Evolutionary conservation across 768 basidiomycete genomes (phyloP).

Genomic region (Pleurotus cornucopiae): DNA sequence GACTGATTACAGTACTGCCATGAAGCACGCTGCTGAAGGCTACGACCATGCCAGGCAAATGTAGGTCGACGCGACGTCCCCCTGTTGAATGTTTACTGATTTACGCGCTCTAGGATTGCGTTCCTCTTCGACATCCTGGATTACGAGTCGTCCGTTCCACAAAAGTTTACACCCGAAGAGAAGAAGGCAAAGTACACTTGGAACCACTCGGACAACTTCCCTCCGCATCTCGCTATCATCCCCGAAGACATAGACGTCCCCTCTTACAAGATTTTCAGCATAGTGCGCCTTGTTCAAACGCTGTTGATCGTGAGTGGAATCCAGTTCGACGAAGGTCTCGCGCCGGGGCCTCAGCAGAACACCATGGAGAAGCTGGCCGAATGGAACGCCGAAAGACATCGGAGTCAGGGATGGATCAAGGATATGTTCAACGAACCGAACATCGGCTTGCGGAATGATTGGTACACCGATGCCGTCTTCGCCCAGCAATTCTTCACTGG

Average conservation of each 20-base stretch:
- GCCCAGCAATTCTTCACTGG: constrained; percentile 26
- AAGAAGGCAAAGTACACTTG: constrained; percentile 13
- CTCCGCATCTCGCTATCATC: constrained; percentile 16
- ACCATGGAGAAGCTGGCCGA: constrained; percentile 16
- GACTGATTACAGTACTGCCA: background rate
- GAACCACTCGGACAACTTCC: constrained; percentile 14
- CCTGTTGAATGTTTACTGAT: too few relatives aligned
- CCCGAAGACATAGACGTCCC: constrained; percentile 7
- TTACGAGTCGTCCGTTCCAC: constrained; percentile 9
- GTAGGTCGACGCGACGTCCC: background rate
- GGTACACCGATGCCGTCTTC: constrained; percentile 27
- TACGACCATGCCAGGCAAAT: background rate
- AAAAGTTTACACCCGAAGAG: constrained; percentile 1
- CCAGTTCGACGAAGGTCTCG: background rate
- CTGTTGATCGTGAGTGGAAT: constrained; percentile 5
- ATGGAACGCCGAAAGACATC: constrained; percentile 9
- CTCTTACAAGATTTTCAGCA: constrained; percentile 15
- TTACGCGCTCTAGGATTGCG: background rate
- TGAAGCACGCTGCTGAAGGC: background rate
- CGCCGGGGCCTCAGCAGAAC: background rate
- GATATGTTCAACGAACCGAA: constrained; percentile 19
- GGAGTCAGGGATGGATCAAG: background rate
- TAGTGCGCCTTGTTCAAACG: constrained; percentile 12
- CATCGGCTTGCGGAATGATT: constrained; percentile 23
- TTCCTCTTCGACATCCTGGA: constrained; percentile 4